Percentiles rank a stretch among this genome's conserved stretches.
phyloP scores from a whole-genome alignment of 2,329 filamentous ascomycete genomes.

The Teratosphaeria gauchensis region DNA sequence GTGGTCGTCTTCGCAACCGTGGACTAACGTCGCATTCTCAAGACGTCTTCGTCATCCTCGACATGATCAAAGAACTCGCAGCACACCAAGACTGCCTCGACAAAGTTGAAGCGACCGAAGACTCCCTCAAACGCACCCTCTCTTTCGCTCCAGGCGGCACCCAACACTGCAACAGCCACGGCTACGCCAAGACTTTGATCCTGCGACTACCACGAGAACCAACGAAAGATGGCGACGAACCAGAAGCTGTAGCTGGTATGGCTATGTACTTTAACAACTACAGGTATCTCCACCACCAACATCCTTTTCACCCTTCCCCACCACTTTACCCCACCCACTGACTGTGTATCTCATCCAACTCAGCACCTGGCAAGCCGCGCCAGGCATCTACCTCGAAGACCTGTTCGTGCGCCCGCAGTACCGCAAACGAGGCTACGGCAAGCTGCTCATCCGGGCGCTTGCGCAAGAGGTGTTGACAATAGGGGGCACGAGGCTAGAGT shows the following conservation, averaged over 20 bases:
- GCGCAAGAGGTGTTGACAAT: conserved; percentile 70
- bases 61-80: conserved; percentile 75
- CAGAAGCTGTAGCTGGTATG: conserved; percentile 54
- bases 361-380: conserved; percentile 77
- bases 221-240: conserved; percentile 34
- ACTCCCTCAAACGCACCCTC: conserved; percentile 62
- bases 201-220: conserved; percentile 31
- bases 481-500: conserved; percentile 69
- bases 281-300: conserved; percentile 7
- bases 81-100: conserved; percentile 73
- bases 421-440: conserved; percentile 71
- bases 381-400: conserved; percentile 90
- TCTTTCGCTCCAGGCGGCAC: conserved; percentile 53
- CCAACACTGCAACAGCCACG: conserved; percentile 31
- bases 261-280: conserved; percentile 95
- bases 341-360: neutral
- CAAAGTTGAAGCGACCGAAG: conserved; percentile 67
- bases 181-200: conserved; percentile 67
- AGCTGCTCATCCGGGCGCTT: conserved; percentile 60
- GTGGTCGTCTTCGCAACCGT: neutral
- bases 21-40: neutral
- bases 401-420: conserved; percentile 67
- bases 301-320: too few species aligned
- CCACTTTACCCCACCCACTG: neutral
- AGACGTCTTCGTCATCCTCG: conserved; percentile 77